Evolutionary conservation across 2,329 filamentous ascomycete genomes (phyloP), one percentile per base, ranked within the genome.

Genomic region (Tetracladium maxilliforme): DNA sequence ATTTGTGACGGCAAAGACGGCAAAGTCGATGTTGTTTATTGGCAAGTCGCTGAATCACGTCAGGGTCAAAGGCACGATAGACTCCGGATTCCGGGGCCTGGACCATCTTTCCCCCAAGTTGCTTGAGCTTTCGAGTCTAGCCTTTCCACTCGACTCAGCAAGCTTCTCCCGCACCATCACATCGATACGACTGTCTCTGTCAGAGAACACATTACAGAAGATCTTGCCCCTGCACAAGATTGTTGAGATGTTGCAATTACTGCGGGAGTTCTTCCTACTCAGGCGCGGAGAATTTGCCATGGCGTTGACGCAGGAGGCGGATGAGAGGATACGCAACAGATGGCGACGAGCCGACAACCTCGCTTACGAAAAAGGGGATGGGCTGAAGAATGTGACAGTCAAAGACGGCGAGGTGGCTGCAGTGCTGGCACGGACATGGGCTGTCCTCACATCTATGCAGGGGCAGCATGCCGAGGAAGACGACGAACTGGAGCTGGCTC

Each of bases 251-350:
- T 56, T 95, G 10, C 69, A 71, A 15, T 59, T 94, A 7, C 60
- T 94, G 2, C 68, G 86, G 23, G 75, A 90, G 29, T 94, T 92
- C 50, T 82, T 94, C 37, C 63, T 98, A 3, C 62, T 98, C 1
- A 77, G 79, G 2, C 69, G 82, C 17, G 87, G 87, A 26, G 90
- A 95, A 46, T 98, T 98, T 46, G 83, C 86, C 12, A 73, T 90
- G 51, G 76, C 79, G 1, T 52, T 98, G 14, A 82, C 92, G 2
- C 69, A 76, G 18, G 81, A 94, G 51, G 83, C 87, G 2, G 83
- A 94, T 37, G 70, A 77, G 27, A 77, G 73, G 37, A 65, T 90
- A 14, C 65, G 70, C n/a, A 73, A 69, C 34, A 71, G 82, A 24
- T 81, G 80, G 62, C 70, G 63, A 37, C 58, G 72, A 33, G 58